Percentiles rank a stretch among this genome's conserved stretches.
These are phyloP conservation scores for Rosellinia necatrix DNA, from an alignment of 2,329 filamentous ascomycete species.

Conservation along the genomic window DNA sequence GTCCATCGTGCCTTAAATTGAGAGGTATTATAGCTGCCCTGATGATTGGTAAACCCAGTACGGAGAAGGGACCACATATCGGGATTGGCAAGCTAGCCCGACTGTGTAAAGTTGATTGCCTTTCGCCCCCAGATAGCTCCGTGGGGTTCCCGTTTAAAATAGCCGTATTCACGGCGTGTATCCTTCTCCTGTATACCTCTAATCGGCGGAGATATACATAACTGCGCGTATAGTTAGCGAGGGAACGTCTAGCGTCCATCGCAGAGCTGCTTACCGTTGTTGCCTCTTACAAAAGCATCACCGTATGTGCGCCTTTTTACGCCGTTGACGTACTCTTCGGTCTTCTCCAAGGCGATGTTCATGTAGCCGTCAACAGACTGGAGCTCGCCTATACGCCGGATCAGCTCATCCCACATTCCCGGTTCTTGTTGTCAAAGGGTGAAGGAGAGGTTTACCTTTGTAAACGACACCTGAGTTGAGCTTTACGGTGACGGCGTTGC, in stretches of 20 bases:
- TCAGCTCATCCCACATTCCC: constrained; percentile 24
- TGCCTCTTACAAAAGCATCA: constrained; percentile 93
- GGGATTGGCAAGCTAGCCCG: not conserved
- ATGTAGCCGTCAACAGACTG: constrained; percentile 99
- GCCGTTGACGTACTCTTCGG: constrained; percentile 87
- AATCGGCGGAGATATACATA: constrained; percentile 73
- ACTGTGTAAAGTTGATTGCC: not conserved
- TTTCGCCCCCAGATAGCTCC: not conserved
- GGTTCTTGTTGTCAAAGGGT: too few species aligned
- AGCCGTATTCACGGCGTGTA: not conserved
- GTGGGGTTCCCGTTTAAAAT: not conserved
- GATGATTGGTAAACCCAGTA: not conserved
- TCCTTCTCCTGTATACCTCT: constrained; percentile 34
- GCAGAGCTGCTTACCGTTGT: constrained; percentile 71
- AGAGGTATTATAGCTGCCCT: not conserved
- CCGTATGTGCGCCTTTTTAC: constrained; percentile 82
- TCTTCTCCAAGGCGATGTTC: constrained; percentile 98
- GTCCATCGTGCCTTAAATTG: not conserved
- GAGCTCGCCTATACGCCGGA: constrained; percentile 70
- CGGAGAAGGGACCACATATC: not conserved
- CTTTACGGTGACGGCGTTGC: constrained; percentile 92
- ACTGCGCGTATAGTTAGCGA: constrained; percentile 49
- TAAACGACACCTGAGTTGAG: constrained; percentile 98
- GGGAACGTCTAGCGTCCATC: not conserved
- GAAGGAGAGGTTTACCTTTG: constrained; percentile 68